Conservation (phyloP, 345 rosid genomes). For the Citrus sinensis region DNA sequence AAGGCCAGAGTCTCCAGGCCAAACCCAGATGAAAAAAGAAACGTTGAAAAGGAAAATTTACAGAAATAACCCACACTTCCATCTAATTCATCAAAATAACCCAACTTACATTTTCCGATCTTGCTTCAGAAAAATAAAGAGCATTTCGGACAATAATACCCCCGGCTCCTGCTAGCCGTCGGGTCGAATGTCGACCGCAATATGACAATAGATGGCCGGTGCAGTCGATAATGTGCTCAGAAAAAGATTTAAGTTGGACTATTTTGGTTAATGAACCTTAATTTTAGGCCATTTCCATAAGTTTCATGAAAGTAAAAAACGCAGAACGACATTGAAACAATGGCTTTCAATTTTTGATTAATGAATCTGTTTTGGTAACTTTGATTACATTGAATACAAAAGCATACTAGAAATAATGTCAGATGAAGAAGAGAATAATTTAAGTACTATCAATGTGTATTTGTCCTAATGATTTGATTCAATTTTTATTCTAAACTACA, state of each 20-base stretch:
- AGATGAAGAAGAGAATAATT: conserved; percentile 1
- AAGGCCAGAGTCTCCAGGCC: not conserved
- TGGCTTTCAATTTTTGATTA: not conserved
- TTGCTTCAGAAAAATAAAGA: no score
- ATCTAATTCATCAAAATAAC: not conserved
- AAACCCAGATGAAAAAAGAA: not conserved
- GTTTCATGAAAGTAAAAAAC: not conserved
- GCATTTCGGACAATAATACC: no score
- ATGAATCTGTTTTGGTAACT: not conserved
- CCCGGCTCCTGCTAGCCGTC: no score
- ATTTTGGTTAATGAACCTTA: not conserved
- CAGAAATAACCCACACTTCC: not conserved
- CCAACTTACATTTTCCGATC: not conserved
- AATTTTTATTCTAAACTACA: not conserved
- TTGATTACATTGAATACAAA: not conserved
- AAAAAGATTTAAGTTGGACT: no score
- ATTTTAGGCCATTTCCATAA: not conserved
- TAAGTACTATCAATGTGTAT: conserved; percentile 1
- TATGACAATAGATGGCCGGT: no score
- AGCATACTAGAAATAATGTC: not conserved
- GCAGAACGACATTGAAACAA: not conserved
- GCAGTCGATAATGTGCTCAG: not conserved
- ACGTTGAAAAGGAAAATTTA: not conserved
- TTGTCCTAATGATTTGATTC: conserved; percentile 5
- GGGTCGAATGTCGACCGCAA: no score